Percentiles rank a stretch among this genome's conserved stretches.
Conservation (phyloP, 108 stramenopile genomes). For the Cyclotella baltica region DNA sequence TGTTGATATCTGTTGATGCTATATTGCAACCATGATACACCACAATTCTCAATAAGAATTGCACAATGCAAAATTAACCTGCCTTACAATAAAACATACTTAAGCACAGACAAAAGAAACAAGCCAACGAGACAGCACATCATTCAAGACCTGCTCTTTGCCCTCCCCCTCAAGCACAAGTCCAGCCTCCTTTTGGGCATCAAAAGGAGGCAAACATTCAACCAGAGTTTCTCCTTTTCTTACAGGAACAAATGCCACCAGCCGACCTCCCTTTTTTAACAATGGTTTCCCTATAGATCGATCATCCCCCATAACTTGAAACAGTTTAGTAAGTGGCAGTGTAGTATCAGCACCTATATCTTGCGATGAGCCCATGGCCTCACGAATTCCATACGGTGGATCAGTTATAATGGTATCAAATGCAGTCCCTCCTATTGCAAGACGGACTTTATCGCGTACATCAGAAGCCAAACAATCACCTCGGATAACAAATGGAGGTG, state of each 20-base stretch:
- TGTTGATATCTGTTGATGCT: no score
- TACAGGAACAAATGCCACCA: slow-evolving; percentile 59
- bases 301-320: slow-evolving; percentile 51
- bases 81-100: background rate
- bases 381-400: slow-evolving; percentile 86
- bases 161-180: slow-evolving; percentile 49
- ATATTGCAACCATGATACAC: no score
- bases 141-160: slow-evolving; percentile 55
- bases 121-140: slow-evolving; percentile 47
- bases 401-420: slow-evolving; percentile 90
- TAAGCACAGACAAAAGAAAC: slow-evolving; percentile 43
- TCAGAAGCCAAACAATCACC: slow-evolving; percentile 65
- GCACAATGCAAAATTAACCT: background rate
- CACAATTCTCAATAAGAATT: no score
- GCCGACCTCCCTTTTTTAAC: slow-evolving; percentile 47
- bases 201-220: slow-evolving; percentile 41
- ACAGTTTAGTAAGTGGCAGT: slow-evolving; percentile 41
- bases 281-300: slow-evolving; percentile 39
- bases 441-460: slow-evolving; percentile 60
- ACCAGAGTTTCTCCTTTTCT: slow-evolving; percentile 36
- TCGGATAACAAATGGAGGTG: slow-evolving; percentile 62
- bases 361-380: slow-evolving; percentile 20
- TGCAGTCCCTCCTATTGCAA: slow-evolving; percentile 49
- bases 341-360: background rate
- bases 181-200: slow-evolving; percentile 29